phyloP scores from a whole-genome alignment of 106 monocot species.

The Xerophyta viscosa region DNA sequence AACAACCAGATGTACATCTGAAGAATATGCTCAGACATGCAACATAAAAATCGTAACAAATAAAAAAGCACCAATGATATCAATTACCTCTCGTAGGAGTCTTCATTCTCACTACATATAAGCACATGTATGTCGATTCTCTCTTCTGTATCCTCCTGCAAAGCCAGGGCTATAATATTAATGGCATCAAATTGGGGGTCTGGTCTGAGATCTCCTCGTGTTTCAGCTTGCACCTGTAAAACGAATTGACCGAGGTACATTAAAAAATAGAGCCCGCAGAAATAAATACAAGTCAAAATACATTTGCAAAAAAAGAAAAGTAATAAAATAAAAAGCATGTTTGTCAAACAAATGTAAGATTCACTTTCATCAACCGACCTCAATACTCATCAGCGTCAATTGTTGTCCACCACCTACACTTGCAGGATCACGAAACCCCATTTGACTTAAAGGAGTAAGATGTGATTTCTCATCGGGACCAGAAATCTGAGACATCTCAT shows the following conservation, averaged over 20 bases:
- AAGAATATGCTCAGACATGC: too few species aligned
- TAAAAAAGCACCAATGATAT: too few species aligned
- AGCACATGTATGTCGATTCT: slow-evolving; percentile 46
- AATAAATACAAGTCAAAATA: too few species aligned
- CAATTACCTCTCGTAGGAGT: slow-evolving; percentile 21
- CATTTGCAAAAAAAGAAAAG: too few species aligned
- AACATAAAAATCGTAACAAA: too few species aligned
- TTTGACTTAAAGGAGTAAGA: slow-evolving; percentile 91
- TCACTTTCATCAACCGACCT: too few species aligned
- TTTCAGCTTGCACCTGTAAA: slow-evolving; percentile 69
- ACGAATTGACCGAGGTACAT: too few species aligned
- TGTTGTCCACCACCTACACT: slow-evolving; percentile 73
- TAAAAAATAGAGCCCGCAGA: too few species aligned
- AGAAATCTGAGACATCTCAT: slow-evolving; percentile 81
- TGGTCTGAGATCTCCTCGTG: slow-evolving; percentile 72
- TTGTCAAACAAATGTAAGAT: too few species aligned
- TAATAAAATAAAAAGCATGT: too few species aligned
- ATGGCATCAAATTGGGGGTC: slow-evolving; percentile 88
- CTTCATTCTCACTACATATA: slow-evolving; percentile 32
- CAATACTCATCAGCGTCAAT: slow-evolving; percentile 72
- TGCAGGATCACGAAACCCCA: slow-evolving; percentile 86
- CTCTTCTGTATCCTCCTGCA: slow-evolving; percentile 62
- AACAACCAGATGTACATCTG: too few species aligned
- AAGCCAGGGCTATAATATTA: slow-evolving; percentile 62
- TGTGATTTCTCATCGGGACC: slow-evolving; percentile 52